Conservation (phyloP, 768 basidiomycete species). For the Postia placenta region DNA sequence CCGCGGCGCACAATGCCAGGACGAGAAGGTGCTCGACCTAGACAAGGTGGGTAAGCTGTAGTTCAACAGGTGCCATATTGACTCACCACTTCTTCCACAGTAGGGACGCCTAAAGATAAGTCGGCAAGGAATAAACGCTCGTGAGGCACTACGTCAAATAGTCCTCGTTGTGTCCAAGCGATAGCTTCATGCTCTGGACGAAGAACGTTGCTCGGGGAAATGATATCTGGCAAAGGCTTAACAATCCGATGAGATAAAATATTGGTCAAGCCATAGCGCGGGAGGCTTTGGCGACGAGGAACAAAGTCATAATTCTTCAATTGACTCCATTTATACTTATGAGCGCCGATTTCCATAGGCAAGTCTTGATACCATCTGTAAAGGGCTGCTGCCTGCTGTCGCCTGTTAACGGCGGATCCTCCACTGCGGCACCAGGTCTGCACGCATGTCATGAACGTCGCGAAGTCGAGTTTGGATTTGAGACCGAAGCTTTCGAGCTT, state of each 20-base stretch:
- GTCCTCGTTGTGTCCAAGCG: slow-evolving; percentile 45
- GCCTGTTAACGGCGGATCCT: slow-evolving; percentile 9
- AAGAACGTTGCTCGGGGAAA: slow-evolving; percentile 34
- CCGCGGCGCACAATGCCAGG: slow-evolving; percentile 26
- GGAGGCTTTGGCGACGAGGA: slow-evolving; percentile 32
- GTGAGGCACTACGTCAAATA: slow-evolving; percentile 24
- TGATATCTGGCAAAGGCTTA: slow-evolving; percentile 27
- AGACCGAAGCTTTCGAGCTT: slow-evolving; percentile 26
- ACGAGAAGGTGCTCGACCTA: slow-evolving; percentile 38
- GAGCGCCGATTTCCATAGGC: slow-evolving; percentile 21
- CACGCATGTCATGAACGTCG: slow-evolving; percentile 32
- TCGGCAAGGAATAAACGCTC: slow-evolving; percentile 29
- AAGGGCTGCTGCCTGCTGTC: slow-evolving; percentile 24
- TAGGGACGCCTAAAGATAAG: slow-evolving; percentile 34
- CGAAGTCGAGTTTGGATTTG: slow-evolving; percentile 25
- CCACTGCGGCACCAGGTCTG: slow-evolving; percentile 22
- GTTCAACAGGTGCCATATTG: too few species aligned
- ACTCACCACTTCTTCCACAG: slow-evolving; percentile 38
- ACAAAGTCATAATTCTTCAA: slow-evolving; percentile 35
- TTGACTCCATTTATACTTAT: slow-evolving; percentile 21
- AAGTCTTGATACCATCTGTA: slow-evolving; percentile 31
- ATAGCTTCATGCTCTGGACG: slow-evolving; percentile 32
- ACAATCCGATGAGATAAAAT: too few species aligned
- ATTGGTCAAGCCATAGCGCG: too few species aligned
- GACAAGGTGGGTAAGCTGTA: not conserved